Evolutionary conservation across 441 rosid genomes (phyloP).

Genomic region (Croton setiger): DNA sequence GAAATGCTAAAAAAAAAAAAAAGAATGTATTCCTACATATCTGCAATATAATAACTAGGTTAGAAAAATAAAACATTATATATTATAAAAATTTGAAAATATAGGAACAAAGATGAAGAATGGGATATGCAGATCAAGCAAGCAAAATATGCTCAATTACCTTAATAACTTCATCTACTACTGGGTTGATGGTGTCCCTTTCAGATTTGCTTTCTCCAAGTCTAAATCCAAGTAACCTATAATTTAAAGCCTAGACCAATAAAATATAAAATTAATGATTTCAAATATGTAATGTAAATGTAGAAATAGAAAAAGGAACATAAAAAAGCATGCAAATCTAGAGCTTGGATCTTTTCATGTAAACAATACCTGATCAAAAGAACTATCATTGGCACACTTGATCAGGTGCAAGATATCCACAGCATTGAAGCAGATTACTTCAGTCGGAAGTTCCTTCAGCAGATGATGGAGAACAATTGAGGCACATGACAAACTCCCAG

Average conservation of each 20-base stretch:
- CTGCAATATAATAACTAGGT: neutral
- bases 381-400: constrained; percentile 62
- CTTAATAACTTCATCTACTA: constrained; percentile 61
- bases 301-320: constrained; percentile 8
- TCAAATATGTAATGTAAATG: constrained; percentile 16
- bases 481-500: constrained; percentile 42
- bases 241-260: constrained; percentile 58
- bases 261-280: constrained; percentile 14
- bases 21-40: neutral
- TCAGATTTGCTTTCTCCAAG: constrained; percentile 53
- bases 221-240: constrained; percentile 83
- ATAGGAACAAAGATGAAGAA: constrained; percentile 2
- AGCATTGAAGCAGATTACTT: constrained; percentile 56
- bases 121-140: constrained; percentile 10
- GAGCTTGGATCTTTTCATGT: constrained; percentile 11
- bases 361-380: constrained; percentile 65
- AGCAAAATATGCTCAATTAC: constrained; percentile 33
- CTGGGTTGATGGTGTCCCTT: constrained; percentile 34
- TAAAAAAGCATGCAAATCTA: constrained; percentile 5
- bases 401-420: constrained; percentile 63
- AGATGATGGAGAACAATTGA: constrained; percentile 80
- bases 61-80: constrained; percentile 2
- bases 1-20: neutral
- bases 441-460: constrained; percentile 75
- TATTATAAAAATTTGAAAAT: constrained; percentile 4